Percentiles rank a stretch among this genome's conserved stretches.
Evolutionary conservation across 2,329 filamentous ascomycete species (phyloP).

Genomic region (Aspergillus eucalypticola): DNA sequence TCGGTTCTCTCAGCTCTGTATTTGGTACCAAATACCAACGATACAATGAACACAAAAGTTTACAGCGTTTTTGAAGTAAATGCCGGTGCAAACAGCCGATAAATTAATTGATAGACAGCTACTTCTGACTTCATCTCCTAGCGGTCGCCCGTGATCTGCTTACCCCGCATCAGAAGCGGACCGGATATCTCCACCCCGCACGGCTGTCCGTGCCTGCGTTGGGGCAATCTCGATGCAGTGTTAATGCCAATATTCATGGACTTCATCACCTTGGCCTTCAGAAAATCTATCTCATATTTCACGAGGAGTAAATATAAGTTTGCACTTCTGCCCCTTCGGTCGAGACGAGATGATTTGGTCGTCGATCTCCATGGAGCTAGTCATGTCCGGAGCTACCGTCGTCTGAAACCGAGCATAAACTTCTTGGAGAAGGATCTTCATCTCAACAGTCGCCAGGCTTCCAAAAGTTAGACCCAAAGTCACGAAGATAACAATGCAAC

Average conservation of each 20-base stretch:
- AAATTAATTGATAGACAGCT: too few relatives aligned
- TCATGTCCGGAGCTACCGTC: slow-evolving; percentile 53
- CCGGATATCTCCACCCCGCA: background rate
- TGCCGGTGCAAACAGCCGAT: background rate
- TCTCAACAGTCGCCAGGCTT: slow-evolving; percentile 65
- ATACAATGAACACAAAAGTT: background rate
- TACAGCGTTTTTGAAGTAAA: background rate
- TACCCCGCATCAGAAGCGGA: background rate
- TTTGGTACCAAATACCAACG: background rate
- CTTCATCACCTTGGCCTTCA: background rate
- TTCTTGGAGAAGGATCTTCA: slow-evolving; percentile 65
- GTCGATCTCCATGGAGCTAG: slow-evolving; percentile 62
- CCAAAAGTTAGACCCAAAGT: background rate
- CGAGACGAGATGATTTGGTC: slow-evolving; percentile 69
- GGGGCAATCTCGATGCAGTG: background rate
- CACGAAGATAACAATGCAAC: slow-evolving; percentile 23
- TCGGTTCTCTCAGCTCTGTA: background rate
- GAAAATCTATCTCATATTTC: background rate
- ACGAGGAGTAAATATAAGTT: slow-evolving; percentile 41
- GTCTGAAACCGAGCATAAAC: slow-evolving; percentile 63
- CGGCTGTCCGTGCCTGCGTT: background rate
- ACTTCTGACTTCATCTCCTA: too few relatives aligned
- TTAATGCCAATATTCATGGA: background rate
- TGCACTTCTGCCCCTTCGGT: slow-evolving; percentile 60
- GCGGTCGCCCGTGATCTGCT: background rate